phyloP scores from a whole-genome alignment of 2,329 filamentous ascomycete species.

The Paraphaeosphaeria sporulosa region DNA sequence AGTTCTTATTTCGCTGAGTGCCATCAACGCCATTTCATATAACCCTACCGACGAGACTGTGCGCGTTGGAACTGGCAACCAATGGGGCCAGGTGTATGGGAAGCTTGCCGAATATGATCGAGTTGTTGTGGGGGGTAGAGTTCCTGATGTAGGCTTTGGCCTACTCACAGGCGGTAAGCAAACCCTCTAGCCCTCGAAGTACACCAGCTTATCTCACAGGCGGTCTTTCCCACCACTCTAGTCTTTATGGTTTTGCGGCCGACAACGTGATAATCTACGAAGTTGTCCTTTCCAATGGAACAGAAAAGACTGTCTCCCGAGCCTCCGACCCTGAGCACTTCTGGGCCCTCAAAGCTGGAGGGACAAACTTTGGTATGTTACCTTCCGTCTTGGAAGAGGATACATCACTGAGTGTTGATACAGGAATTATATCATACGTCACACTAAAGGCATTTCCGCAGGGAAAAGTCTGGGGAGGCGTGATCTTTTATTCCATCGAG shows the following conservation, averaged over 20 bases:
- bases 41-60: conserved; percentile 5
- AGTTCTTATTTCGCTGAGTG: conserved; percentile 10
- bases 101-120: conserved; percentile 4
- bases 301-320: conserved; percentile 5
- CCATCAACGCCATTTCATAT: conserved; percentile 6
- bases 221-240: conserved; percentile 48
- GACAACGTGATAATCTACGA: conserved; percentile 45
- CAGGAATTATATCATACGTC: conserved; percentile 7
- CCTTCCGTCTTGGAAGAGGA: no score
- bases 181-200: no score
- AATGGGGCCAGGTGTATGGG: conserved; percentile 14
- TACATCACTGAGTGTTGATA: no score
- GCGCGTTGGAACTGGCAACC: conserved; percentile 22
- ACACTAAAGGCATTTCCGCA: conserved; percentile 25
- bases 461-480: conserved; percentile 16
- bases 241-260: conserved; percentile 53
- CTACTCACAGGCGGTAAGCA: conserved; percentile 31
- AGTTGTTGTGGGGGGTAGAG: conserved; percentile 16
- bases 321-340: conserved; percentile 28
- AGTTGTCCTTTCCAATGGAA: conserved; percentile 45
- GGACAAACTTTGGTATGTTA: conserved; percentile 22
- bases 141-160: conserved; percentile 21
- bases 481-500: conserved; percentile 4
- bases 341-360: conserved; percentile 36
- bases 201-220: conserved; percentile 38